Evolutionary conservation across 768 basidiomycete species (phyloP).

Genomic region (Russula virescens): DNA sequence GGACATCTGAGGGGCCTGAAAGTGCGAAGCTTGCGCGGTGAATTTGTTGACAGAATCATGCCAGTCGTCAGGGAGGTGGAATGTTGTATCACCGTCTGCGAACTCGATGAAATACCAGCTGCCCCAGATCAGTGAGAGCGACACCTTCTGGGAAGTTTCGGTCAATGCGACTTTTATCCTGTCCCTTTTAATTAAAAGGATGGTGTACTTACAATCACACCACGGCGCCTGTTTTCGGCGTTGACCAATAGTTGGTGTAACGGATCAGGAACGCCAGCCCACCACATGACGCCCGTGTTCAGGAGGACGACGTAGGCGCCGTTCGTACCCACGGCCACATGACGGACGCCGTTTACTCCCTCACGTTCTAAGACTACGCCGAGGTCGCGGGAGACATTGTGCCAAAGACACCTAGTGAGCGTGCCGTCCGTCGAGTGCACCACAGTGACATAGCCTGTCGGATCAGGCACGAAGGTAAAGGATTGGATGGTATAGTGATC

Average conservation of each 20-base stretch:
- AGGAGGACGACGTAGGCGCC: slow-evolving; percentile 12
- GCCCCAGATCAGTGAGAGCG: slow-evolving; percentile 3
- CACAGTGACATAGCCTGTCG: no score
- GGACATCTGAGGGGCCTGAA: not conserved
- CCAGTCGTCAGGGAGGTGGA: slow-evolving; percentile 2
- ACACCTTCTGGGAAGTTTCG: not conserved
- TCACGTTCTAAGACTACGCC: slow-evolving; percentile 8
- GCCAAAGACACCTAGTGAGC: no score
- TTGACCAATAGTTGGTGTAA: not conserved
- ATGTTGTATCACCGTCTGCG: not conserved
- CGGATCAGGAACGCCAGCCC: not conserved
- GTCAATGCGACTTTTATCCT: not conserved
- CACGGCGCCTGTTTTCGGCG: not conserved
- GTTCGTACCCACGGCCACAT: slow-evolving; percentile 10
- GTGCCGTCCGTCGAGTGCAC: no score
- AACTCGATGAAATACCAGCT: slow-evolving; percentile 19
- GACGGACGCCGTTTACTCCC: slow-evolving; percentile 6
- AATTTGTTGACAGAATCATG: not conserved
- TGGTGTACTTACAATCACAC: not conserved
- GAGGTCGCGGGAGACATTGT: no score
- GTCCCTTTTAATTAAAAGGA: not conserved
- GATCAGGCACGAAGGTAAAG: no score
- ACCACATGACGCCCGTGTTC: slow-evolving; percentile 9
- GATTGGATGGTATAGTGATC: no score
- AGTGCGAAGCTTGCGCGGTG: not conserved